These are phyloP conservation scores for Calonectria honghensis DNA, from an alignment of 2,329 filamentous ascomycete genomes.

Conservation along the genomic window DNA sequence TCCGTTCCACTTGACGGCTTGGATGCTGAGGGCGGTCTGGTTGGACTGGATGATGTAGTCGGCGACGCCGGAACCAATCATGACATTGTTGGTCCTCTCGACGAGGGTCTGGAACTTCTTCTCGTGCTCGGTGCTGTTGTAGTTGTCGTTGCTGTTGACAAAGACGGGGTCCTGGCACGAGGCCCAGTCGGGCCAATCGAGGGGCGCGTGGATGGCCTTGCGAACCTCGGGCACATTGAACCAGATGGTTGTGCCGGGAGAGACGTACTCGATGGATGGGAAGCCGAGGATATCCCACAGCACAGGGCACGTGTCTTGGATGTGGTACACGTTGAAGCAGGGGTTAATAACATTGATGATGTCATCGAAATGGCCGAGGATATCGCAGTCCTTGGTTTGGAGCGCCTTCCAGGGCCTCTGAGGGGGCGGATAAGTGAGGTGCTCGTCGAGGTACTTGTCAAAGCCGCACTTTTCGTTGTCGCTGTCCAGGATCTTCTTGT, in stretches of 20 bases:
- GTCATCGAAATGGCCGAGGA: conserved; percentile 73
- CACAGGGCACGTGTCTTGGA: conserved; percentile 81
- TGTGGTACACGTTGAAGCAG: conserved; percentile 84
- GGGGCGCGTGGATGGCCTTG: conserved; percentile 78
- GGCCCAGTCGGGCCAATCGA: conserved; percentile 66
- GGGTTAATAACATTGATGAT: conserved; percentile 79
- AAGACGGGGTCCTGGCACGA: conserved; percentile 69
- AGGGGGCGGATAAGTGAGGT: conserved; percentile 80
- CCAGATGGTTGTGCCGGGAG: conserved; percentile 75
- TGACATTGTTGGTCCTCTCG: conserved; percentile 81
- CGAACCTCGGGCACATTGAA: conserved; percentile 83
- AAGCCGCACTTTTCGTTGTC: conserved; percentile 73
- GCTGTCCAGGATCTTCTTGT: conserved; percentile 55
- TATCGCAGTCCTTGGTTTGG: conserved; percentile 64
- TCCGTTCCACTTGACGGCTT: conserved; percentile 89
- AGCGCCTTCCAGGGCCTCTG: conserved; percentile 61
- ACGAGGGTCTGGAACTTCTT: conserved; percentile 79
- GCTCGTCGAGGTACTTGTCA: conserved; percentile 72
- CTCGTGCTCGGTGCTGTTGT: conserved; percentile 58
- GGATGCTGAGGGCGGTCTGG: conserved; percentile 82
- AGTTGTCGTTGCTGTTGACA: conserved; percentile 69
- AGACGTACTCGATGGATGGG: conserved; percentile 77
- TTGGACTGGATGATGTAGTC: conserved; percentile 82
- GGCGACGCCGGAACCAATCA: conserved; percentile 83
- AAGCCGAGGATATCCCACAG: conserved; percentile 83